Evolutionary conservation across 2,329 filamentous ascomycete genomes (phyloP), one percentile per base, ranked within the genome.

Genomic region (Aspergillus ochraceoroseus): DNA sequence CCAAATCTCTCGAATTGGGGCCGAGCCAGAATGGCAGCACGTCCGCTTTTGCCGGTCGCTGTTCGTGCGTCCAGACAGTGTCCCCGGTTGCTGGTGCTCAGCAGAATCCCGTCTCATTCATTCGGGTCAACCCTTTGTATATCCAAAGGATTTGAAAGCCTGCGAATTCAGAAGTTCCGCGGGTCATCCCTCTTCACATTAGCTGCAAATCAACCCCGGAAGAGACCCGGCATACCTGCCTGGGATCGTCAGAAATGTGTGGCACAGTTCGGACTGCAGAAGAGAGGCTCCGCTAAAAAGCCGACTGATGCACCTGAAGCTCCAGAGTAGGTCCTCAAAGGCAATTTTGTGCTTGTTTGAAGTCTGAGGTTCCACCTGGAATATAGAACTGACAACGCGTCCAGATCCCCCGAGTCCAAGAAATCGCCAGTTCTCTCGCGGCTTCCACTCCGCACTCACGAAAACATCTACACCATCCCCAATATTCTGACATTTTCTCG

Each of bases 391-490:
- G n/a, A n/a, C n/a, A n/a, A n/a, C n/a, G n/a, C n/a, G 22, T 14
- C 19, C 44, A 62, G 55, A 31, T 28, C 52, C 15, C 17, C 46
- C 12, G 35, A 48, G n/a, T 38, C 44, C 5, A 61, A 58, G 32
- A 63, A 61, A 15, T 44, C 58, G 12, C 47, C 57, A 13, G 52
- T 67, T 40, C 50, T 65, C 32, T 59, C 63, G 1, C 52, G 55
- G 14, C 53, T 63, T 44, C 52, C 59, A 28, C 48, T 59, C 12
- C 52, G 58, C 26, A 49, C 53, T 2, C 86, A 83, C 61, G 92
- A 98, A 67, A 88, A 98, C 60, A 95, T 98, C 59, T 95, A 94
- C 70, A 98, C 87, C 23, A 61, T 98, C n/a, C 92, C 92, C 27
- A 98, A 98, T 62, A 74, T 94, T 47, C 76, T 98, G 38, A 98